phyloP scores from a whole-genome alignment of 2,329 filamentous ascomycete genomes.

The Colletotrichum magnum region DNA sequence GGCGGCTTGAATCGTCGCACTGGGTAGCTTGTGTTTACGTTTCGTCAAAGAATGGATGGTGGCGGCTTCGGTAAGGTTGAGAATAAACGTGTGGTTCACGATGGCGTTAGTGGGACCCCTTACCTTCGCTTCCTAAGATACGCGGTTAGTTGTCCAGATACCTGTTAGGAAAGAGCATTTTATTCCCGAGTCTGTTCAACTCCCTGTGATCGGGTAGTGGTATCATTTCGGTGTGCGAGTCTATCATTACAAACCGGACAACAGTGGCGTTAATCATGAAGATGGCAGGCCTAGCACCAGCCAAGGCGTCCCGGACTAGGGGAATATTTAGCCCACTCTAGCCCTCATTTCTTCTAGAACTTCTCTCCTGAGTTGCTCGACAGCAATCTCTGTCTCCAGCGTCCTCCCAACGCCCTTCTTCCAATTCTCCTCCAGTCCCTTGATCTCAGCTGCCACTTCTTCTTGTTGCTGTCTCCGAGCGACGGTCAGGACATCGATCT shows the following conservation, averaged over 20 bases:
- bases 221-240: slow-evolving; percentile 25
- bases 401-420: slow-evolving; percentile 82
- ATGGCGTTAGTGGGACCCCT: slow-evolving; percentile 46
- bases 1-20: slow-evolving; percentile 45
- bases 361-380: slow-evolving; percentile 77
- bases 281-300: background rate
- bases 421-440: slow-evolving; percentile 83
- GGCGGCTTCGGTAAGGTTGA: slow-evolving; percentile 29
- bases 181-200: background rate
- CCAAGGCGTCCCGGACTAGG: background rate
- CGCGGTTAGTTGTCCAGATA: slow-evolving; percentile 54
- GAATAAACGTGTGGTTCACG: slow-evolving; percentile 33
- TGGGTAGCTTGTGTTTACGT: slow-evolving; percentile 8
- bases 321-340: slow-evolving; percentile 16
- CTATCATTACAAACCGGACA: background rate
- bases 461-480: slow-evolving; percentile 79
- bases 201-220: slow-evolving; percentile 9
- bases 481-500: slow-evolving; percentile 81
- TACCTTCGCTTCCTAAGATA: slow-evolving; percentile 53
- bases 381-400: slow-evolving; percentile 89
- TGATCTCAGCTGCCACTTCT: slow-evolving; percentile 79
- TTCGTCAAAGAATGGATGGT: slow-evolving; percentile 36
- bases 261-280: slow-evolving; percentile 1
- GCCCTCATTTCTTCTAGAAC: slow-evolving; percentile 73
- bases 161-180: slow-evolving; percentile 44